phyloP scores from a whole-genome alignment of 306 rosid genomes.

The Cucurbita argyrosperma region DNA sequence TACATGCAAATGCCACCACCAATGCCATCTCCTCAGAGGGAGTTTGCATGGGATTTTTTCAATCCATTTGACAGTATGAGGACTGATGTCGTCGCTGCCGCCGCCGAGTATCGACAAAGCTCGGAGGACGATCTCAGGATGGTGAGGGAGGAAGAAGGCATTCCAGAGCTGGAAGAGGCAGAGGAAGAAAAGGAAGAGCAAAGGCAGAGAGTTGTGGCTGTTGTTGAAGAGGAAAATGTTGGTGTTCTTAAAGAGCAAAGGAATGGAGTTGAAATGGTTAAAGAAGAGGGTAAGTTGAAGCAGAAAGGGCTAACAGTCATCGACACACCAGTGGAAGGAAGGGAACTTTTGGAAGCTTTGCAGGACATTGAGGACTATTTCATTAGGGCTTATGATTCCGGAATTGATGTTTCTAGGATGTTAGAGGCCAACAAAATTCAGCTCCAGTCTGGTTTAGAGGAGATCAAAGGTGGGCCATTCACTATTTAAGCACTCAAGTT shows the following conservation, averaged over 20 bases:
- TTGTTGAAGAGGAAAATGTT: conserved; percentile 20
- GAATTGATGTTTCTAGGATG: conserved; percentile 70
- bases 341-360: conserved; percentile 86
- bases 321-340: conserved; percentile 62
- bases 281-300: conserved; percentile 26
- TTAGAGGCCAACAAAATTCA: conserved; percentile 75
- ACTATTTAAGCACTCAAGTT: background rate
- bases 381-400: conserved; percentile 63
- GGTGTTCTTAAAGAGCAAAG: conserved; percentile 14
- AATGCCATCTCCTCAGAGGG: conserved; percentile 70
- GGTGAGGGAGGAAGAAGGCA: conserved; percentile 96
- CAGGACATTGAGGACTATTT: conserved; percentile 70
- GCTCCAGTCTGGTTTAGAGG: conserved; percentile 72
- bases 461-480: conserved; percentile 56
- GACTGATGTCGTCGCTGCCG: conserved; percentile 36
- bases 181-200: conserved; percentile 38
- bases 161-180: conserved; percentile 89
- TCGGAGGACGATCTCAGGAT: conserved; percentile 65
- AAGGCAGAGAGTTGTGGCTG: conserved; percentile 19
- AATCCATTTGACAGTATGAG: conserved; percentile 68
- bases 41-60: conserved; percentile 91
- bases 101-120: conserved; percentile 37
- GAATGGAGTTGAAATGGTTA: conserved; percentile 29
- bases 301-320: conserved; percentile 43
- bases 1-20: conserved; percentile 74